A percentile compares a stretch with the other conserved stretches of the same genome.
Evolutionary conservation across 1,139 yeast species (phyloP).

Genomic region (Diutina siamensis): DNA sequence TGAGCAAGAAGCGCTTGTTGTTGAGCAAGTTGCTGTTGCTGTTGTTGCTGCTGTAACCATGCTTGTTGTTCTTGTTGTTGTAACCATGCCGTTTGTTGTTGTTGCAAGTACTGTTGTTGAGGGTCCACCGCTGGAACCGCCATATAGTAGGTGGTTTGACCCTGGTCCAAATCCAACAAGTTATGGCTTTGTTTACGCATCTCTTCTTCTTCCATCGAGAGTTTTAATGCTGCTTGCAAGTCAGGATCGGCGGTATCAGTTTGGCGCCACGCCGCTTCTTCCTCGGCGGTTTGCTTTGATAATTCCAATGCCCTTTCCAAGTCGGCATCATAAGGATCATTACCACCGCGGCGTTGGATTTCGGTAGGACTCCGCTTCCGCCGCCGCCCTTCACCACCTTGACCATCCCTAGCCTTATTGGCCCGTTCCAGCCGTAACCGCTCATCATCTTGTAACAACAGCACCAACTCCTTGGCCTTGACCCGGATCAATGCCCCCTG

Average conservation of each 20-base stretch:
- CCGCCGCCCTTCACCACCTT: conserved; percentile 16
- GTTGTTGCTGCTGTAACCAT: conserved; percentile 10
- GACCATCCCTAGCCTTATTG: background rate
- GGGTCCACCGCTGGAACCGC: conserved; percentile 7
- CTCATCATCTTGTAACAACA: conserved; percentile 73
- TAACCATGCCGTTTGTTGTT: background rate
- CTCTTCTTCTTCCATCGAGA: conserved; percentile 84
- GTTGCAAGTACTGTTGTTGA: conserved; percentile 12
- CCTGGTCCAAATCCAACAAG: conserved; percentile 39
- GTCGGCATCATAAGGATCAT: conserved; percentile 63
- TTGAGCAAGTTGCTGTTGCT: background rate
- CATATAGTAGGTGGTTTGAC: conserved; percentile 12
- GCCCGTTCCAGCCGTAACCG: conserved; percentile 62
- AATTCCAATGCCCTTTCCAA: conserved; percentile 75
- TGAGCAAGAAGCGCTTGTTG: conserved; percentile 12
- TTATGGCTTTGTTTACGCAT: conserved; percentile 44
- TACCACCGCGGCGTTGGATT: conserved; percentile 10
- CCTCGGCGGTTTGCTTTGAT: conserved; percentile 74
- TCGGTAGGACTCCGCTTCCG: conserved; percentile 12
- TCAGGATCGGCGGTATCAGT: conserved; percentile 63
- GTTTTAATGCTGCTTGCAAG: conserved; percentile 66
- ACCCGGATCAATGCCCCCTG: conserved; percentile 87
- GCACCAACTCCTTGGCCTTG: conserved; percentile 83
- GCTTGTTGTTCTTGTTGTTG: conserved; percentile 4
- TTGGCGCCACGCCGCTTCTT: conserved; percentile 33